phyloP scores from a whole-genome alignment of 306 rosid species.

The Cucurbita moschata region DNA sequence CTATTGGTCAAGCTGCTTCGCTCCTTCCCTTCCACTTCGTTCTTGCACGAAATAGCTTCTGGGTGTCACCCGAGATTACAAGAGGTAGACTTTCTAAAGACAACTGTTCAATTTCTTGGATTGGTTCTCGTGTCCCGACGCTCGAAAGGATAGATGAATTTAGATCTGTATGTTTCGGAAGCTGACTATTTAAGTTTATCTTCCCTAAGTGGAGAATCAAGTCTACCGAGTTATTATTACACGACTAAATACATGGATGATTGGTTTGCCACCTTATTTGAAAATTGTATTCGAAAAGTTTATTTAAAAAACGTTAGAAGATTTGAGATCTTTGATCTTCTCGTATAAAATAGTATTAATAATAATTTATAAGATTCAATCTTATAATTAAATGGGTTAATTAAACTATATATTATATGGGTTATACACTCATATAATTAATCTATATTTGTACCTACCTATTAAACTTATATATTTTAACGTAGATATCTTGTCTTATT shows the following conservation, averaged over 20 bases:
- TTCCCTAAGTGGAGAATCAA: not conserved
- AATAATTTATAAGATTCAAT: not conserved
- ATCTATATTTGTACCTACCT: not conserved
- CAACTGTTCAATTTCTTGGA: too few species aligned
- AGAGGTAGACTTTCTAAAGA: too few species aligned
- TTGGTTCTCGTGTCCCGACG: too few species aligned
- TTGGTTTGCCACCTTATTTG: not conserved
- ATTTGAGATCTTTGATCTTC: not conserved
- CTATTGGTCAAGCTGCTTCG: too few species aligned
- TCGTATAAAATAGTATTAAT: not conserved
- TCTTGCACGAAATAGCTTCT: too few species aligned
- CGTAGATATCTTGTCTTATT: too few species aligned
- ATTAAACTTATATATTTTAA: not conserved
- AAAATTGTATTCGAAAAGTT: not conserved
- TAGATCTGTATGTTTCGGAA: too few species aligned
- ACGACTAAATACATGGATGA: not conserved
- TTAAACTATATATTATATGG: not conserved
- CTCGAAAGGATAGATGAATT: too few species aligned
- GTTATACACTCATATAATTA: not conserved
- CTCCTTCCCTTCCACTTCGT: too few species aligned
- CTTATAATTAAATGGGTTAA: not conserved
- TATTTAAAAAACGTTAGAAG: not conserved
- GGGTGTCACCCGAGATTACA: too few species aligned
- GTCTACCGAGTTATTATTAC: not conserved
- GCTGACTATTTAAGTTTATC: not conserved